Evolutionary conservation across 768 basidiomycete species (phyloP), one percentile per base, ranked within the genome.

Genomic region (Harrya chromipes): DNA sequence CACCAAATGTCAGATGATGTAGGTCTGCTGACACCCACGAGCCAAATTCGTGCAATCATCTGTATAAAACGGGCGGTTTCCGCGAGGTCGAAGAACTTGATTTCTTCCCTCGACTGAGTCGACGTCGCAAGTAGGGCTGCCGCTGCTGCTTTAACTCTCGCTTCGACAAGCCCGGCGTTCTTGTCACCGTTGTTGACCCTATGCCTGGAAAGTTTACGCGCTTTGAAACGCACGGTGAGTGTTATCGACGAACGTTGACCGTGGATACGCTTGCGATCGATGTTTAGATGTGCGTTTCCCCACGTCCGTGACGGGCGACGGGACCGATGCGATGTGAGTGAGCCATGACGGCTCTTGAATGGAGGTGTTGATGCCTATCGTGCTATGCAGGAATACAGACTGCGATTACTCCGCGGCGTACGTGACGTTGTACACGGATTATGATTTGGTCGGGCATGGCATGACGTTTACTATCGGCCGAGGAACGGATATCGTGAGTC

Each of bases 381-480:
- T n/a, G 38, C 31, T 21, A 33, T 29, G 12, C 52, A 89, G 87
- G 91, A 93, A 94, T 70, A 87, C 86, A 11, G 89, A 91, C 50
- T 94, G 91, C 70, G 94, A 95, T 70, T 94, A 94, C 70, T 94
- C 90, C 7, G 88, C 92, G 2, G 94, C 94, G 1, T 94, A 94
- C 64, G 78, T 94, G 36, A 79, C 81, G 11, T 71, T 97, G 42
- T 69, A 79, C 49, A 94, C 87, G 1, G 57, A 64, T 33, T 71
- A 81, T 23, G 75, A 79, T 49, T 80, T 92, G 41, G 76, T 83
- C 39, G 90, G 91, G 13, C 82, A 91, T 63, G 90, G 88, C 40
- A 87, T 91, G 90, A 91, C 90, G 14, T 94, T 94, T 65, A 92
- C 90, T 6, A 93, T 92, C 58, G 90, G 92, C 0, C 83, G 93